Evolutionary conservation across 2,329 filamentous ascomycete genomes (phyloP), one percentile per base, ranked within the genome.

Genomic region (Pezicula carpinea): DNA sequence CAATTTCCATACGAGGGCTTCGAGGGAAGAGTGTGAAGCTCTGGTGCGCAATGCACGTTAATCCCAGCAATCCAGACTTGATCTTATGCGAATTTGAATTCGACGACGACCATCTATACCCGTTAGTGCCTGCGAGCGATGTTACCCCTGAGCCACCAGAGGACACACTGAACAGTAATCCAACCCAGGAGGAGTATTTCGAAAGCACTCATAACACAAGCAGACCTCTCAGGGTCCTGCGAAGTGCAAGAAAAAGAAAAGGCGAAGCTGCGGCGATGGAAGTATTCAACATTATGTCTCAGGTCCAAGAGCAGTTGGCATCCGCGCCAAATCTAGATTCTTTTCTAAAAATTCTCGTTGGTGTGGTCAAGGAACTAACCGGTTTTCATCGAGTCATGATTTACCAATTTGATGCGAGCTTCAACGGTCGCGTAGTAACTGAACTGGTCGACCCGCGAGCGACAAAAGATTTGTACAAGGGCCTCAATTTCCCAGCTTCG

Each of bases 321-420:
- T 78, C 81, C 21, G 87, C 89, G 1, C 73, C 81, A 0, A 83
- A 77, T 50, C 69, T 95, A 1, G 82, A 89, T 1, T 73, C 66
- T 1, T 89, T 96, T 49, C 70, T 95, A 32, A 92, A 93, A 58
- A 83, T 91, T 5, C 67, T 93, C 3, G 86, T 92, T 0, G 89
- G 89, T 0, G 85, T 96, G 6, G 80, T 95, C 29, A 95, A 95
- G 61, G 90, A 96, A 60, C 64, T 96, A 41, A 95, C 89, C 0
- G 89, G 90, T 0, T 96, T 96, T 54, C 90, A 95, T 61, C 85
- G 90, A 11, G 88, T 95, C 40, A 91, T 96, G 87, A 78, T 96
- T 2, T 96, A 95, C 59, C 89, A 95, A 64, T 96, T 96, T 53
- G 90, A 96, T 63, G 73, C 82, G 4, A 67, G 75, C 1, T 93